Evolutionary conservation across 179 eudicot species (phyloP).

Genomic region (Heliamphora pulchella): DNA sequence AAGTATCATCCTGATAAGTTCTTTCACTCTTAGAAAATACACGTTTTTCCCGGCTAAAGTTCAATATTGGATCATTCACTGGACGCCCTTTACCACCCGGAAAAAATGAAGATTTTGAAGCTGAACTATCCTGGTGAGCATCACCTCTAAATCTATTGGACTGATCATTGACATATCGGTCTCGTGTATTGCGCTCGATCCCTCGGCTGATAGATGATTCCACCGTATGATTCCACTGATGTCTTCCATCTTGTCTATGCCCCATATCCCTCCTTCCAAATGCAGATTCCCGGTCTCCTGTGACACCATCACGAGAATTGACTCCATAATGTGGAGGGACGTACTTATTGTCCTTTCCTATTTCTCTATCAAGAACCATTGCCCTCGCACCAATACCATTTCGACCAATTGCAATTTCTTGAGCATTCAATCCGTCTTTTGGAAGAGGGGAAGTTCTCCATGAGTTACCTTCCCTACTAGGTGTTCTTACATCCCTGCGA

Average conservation of each 20-base stretch:
- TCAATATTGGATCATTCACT: conserved; percentile 39
- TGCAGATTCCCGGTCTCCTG: conserved; percentile 31
- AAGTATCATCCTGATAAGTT: conserved; percentile 48
- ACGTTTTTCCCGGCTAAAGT: conserved; percentile 51
- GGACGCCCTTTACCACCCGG: conserved; percentile 38
- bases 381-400: conserved; percentile 34
- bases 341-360: conserved; percentile 41
- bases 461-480: conserved; percentile 48
- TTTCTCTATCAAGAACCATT: conserved; percentile 27
- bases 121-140: conserved; percentile 31
- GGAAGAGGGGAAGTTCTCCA: conserved; percentile 43
- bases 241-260: conserved; percentile 41
- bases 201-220: conserved; percentile 38
- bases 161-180: conserved; percentile 37
- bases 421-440: conserved; percentile 35
- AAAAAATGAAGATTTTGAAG: conserved; percentile 43
- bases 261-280: conserved; percentile 48
- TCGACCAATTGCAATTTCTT: conserved; percentile 28
- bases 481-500: conserved; percentile 34
- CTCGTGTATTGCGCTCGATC: conserved; percentile 33
- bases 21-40: conserved; percentile 52
- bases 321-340: conserved; percentile 38
- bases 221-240: conserved; percentile 33
- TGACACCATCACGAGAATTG: conserved; percentile 27
- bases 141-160: conserved; percentile 39